phyloP scores from a whole-genome alignment of 352 stramenopile genomes.

The Phytophthora cajani region DNA sequence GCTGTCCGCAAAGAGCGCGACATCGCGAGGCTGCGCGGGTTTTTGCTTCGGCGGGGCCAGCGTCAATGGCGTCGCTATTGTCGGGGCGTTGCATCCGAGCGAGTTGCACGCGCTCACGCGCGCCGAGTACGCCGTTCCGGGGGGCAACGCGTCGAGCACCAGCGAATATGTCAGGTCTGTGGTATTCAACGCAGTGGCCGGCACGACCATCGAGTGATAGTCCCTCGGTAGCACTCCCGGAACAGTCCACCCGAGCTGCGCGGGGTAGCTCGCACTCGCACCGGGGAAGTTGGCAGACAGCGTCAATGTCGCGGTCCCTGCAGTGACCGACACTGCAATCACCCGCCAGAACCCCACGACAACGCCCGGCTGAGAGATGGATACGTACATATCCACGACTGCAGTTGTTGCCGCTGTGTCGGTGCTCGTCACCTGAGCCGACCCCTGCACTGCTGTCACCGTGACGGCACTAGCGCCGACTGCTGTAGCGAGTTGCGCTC shows the following conservation, averaged over 20 bases:
- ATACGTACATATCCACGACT: slow-evolving; percentile 59
- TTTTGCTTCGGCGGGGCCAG: slow-evolving; percentile 87
- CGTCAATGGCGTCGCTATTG: slow-evolving; percentile 72
- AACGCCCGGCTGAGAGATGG: slow-evolving; percentile 43
- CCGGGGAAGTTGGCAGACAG: slow-evolving; percentile 55
- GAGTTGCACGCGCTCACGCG: slow-evolving; percentile 91
- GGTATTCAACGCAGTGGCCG: slow-evolving; percentile 5
- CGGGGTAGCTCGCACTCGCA: slow-evolving; percentile 42
- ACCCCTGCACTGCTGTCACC: slow-evolving; percentile 38
- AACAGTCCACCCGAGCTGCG: slow-evolving; percentile 67
- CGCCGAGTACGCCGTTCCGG: slow-evolving; percentile 85
- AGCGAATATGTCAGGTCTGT: slow-evolving; percentile 25
- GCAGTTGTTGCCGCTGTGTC: slow-evolving; percentile 45
- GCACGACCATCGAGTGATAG: slow-evolving; percentile 57
- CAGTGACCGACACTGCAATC: slow-evolving; percentile 33
- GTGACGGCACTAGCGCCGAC: slow-evolving; percentile 50
- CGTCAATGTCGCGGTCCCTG: slow-evolving; percentile 52
- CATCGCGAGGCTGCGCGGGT: slow-evolving; percentile 80
- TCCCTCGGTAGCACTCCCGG: slow-evolving; percentile 57
- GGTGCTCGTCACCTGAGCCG: slow-evolving; percentile 43
- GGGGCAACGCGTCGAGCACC: slow-evolving; percentile 48
- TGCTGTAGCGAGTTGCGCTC: slow-evolving; percentile 44
- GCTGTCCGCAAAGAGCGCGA: slow-evolving; percentile 77
- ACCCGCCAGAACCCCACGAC: slow-evolving; percentile 58
- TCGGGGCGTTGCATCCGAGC: slow-evolving; percentile 88